Evolutionary conservation across 2,329 filamentous ascomycete genomes (phyloP).

Genomic region (Beauveria caledonica): DNA sequence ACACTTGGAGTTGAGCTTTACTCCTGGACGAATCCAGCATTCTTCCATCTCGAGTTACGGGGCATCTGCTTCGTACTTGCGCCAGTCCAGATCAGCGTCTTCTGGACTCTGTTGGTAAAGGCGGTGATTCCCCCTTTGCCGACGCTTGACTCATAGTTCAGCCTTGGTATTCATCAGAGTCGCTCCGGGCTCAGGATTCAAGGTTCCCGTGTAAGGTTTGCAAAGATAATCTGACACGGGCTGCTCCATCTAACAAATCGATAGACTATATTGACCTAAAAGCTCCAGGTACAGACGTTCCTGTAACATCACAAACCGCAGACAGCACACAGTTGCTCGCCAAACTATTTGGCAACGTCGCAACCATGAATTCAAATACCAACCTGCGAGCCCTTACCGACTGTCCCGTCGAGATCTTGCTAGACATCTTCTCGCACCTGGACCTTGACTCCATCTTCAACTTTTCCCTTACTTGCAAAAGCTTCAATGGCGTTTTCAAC

Average conservation of each 20-base stretch:
- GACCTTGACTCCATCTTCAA: conserved; percentile 33
- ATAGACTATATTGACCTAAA: not conserved
- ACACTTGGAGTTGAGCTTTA: not conserved
- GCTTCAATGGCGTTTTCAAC: conserved; percentile 33
- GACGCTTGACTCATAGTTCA: conserved; percentile 1
- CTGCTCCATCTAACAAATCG: not conserved
- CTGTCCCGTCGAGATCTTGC: conserved; percentile 38
- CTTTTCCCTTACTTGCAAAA: conserved; percentile 29
- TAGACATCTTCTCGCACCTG: conserved; percentile 39
- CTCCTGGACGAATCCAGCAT: not conserved
- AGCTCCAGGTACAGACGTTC: too few relatives aligned
- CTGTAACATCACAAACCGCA: too few relatives aligned
- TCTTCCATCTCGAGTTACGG: not conserved
- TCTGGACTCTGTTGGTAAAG: not conserved
- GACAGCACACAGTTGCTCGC: not conserved
- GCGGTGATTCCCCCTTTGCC: not conserved
- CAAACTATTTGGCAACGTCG: not conserved
- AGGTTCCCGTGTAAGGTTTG: not conserved
- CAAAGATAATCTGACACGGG: not conserved
- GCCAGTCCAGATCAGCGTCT: not conserved
- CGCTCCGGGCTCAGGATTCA: not conserved
- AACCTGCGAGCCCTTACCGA: conserved; percentile 17
- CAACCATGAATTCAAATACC: not conserved
- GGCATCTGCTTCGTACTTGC: not conserved
- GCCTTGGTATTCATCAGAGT: not conserved